A percentile compares a stretch with the other conserved stretches of the same genome.
These are phyloP conservation scores for Mikania micrantha DNA, from an alignment of 129 eudicot species.

Conservation along the genomic window DNA sequence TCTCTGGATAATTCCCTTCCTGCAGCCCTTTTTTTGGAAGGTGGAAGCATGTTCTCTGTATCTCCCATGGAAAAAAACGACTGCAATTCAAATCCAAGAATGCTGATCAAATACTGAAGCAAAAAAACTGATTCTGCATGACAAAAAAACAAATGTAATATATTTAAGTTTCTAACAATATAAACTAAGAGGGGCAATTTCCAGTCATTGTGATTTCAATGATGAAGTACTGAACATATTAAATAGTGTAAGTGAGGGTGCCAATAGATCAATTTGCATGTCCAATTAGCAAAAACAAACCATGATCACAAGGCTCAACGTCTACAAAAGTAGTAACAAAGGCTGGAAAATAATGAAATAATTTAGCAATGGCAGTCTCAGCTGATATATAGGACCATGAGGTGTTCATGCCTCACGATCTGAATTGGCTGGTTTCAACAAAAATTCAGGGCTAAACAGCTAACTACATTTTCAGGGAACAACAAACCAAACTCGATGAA, in stretches of 20 bases:
- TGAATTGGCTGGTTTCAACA: no score
- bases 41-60: slow-evolving; percentile 52
- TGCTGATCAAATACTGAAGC: background rate
- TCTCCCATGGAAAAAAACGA: slow-evolving; percentile 47
- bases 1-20: slow-evolving; percentile 64
- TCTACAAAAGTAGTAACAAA: background rate
- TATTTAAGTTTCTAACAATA: background rate
- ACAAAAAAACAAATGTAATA: background rate
- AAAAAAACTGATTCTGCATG: background rate
- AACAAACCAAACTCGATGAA: no score
- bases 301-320: background rate
- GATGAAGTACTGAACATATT: background rate
- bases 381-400: background rate
- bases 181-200: background rate
- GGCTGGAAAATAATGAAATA: background rate
- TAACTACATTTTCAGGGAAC: background rate
- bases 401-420: background rate
- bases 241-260: background rate
- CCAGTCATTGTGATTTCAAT: background rate
- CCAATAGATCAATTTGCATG: background rate
- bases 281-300: background rate
- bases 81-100: background rate
- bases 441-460: no score
- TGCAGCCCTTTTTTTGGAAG: slow-evolving; percentile 87
- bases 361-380: background rate